Conservation (phyloP, 257 asterid genomes). For the Plantago major region DNA sequence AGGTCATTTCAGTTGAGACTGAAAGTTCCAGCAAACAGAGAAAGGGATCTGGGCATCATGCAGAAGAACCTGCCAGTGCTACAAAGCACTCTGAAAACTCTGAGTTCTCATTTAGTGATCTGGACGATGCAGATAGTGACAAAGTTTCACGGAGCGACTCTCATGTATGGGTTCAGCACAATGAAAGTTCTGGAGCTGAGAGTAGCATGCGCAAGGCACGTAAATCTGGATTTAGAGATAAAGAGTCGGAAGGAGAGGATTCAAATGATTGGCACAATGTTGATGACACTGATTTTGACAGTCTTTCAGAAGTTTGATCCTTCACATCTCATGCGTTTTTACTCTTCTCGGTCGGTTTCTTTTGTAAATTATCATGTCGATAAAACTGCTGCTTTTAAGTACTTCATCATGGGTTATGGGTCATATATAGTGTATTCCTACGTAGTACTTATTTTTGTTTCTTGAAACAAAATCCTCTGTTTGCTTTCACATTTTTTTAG, state of each 20-base stretch:
- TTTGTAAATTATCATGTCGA: slow-evolving; percentile 20
- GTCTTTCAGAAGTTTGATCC: slow-evolving; percentile 37
- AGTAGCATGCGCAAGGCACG: slow-evolving; percentile 27
- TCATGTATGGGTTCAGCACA: slow-evolving; percentile 48
- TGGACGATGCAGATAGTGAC: slow-evolving; percentile 53
- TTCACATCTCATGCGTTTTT: slow-evolving; percentile 9
- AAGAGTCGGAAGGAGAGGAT: slow-evolving; percentile 73
- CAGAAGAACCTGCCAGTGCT: slow-evolving; percentile 22
- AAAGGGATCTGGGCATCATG: slow-evolving; percentile 22
- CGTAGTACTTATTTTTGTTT: too few relatives aligned
- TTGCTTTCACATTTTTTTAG: too few relatives aligned
- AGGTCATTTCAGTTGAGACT: slow-evolving; percentile 23
- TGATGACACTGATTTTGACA: slow-evolving; percentile 57
- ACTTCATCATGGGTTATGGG: too few relatives aligned
- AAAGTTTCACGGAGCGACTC: slow-evolving; percentile 35
- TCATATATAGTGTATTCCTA: too few relatives aligned
- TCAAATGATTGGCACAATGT: slow-evolving; percentile 71
- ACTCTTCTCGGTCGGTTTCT: neutral
- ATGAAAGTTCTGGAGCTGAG: slow-evolving; percentile 29
- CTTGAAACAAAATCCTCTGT: too few relatives aligned
- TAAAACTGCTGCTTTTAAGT: neutral
- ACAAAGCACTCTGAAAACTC: slow-evolving; percentile 31
- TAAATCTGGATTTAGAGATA: slow-evolving; percentile 32
- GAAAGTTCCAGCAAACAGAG: slow-evolving; percentile 21
- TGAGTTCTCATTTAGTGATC: slow-evolving; percentile 71